phyloP scores from a whole-genome alignment of 176 grass and related monocot species.

The Oryza coarctata region DNA sequence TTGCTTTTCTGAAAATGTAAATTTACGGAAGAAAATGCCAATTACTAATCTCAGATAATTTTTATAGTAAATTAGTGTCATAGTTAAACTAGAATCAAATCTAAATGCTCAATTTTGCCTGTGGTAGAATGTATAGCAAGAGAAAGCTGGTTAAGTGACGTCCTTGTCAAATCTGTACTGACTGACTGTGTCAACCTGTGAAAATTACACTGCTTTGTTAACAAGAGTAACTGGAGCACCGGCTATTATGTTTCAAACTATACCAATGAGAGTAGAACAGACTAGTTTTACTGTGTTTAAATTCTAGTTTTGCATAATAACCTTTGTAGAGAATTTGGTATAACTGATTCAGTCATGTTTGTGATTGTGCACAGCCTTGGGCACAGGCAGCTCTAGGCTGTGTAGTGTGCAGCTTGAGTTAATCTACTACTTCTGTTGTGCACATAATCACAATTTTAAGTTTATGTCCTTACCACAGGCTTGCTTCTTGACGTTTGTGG shows the following conservation, averaged over 20 bases:
- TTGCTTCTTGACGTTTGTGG: background rate
- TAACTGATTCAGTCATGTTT: background rate
- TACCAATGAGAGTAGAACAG: background rate
- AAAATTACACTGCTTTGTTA: constrained; percentile 4
- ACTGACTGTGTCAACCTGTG: background rate
- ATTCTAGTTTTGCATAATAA: background rate
- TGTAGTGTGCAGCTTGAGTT: background rate
- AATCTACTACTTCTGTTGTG: background rate
- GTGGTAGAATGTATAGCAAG: constrained; percentile 1
- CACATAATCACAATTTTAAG: background rate
- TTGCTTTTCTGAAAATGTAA: constrained; percentile 22
- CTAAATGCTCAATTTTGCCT: background rate
- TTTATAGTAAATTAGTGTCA: background rate
- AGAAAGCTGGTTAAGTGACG: background rate
- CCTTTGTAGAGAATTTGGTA: background rate
- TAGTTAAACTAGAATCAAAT: background rate
- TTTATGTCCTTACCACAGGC: background rate
- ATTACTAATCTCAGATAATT: background rate
- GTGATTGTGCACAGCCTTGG: constrained; percentile 1
- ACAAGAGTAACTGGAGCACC: constrained; percentile 12
- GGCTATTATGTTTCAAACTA: background rate
- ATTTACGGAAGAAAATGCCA: background rate
- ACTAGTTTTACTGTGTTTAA: background rate
- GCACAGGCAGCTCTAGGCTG: background rate
- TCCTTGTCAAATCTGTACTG: constrained; percentile 17